These are phyloP conservation scores for Macroventuria anomochaeta DNA, from an alignment of 2,329 filamentous ascomycete genomes.

Conservation along the genomic window DNA sequence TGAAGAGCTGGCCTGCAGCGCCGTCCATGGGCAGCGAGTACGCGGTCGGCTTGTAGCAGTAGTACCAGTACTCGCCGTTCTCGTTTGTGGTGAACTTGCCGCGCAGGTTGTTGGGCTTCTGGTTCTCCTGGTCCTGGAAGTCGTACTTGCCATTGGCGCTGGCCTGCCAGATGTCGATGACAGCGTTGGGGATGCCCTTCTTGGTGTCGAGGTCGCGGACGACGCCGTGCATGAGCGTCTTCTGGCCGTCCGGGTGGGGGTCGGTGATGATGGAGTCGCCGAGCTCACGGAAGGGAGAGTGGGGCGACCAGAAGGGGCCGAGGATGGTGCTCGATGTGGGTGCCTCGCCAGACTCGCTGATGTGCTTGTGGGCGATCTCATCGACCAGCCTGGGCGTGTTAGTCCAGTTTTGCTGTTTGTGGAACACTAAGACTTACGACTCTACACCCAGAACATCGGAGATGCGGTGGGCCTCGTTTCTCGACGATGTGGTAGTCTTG, in stretches of 20 bases:
- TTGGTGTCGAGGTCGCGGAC: constrained; percentile 70
- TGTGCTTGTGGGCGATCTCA: constrained; percentile 69
- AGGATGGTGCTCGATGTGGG: constrained; percentile 80
- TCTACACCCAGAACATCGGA: constrained; percentile 78
- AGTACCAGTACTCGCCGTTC: constrained; percentile 74
- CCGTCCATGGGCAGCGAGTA: constrained; percentile 72
- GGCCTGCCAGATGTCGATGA: constrained; percentile 81
- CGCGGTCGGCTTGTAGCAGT: constrained; percentile 76
- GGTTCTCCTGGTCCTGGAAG: constrained; percentile 75
- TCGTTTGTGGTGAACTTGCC: constrained; percentile 76
- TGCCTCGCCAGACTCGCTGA: constrained; percentile 65
- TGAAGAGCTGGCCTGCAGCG: constrained; percentile 61
- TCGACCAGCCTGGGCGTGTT: constrained; percentile 62
- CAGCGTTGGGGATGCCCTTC: constrained; percentile 69
- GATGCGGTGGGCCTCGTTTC: constrained; percentile 77
- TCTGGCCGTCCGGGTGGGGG: constrained; percentile 61
- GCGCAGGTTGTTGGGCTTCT: constrained; percentile 75
- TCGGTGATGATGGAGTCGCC: constrained; percentile 72
- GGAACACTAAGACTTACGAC: constrained; percentile 58
- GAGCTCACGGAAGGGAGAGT: constrained; percentile 73
- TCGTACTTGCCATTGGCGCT: constrained; percentile 78
- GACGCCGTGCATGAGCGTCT: constrained; percentile 72
- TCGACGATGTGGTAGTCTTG: constrained; percentile 69
- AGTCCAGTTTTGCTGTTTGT: not conserved
- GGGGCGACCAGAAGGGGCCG: constrained; percentile 78